A percentile compares a stretch with the other conserved stretches of the same genome.
phyloP scores from a whole-genome alignment of 805 yeast species.

The Candida tibetensis region DNA sequence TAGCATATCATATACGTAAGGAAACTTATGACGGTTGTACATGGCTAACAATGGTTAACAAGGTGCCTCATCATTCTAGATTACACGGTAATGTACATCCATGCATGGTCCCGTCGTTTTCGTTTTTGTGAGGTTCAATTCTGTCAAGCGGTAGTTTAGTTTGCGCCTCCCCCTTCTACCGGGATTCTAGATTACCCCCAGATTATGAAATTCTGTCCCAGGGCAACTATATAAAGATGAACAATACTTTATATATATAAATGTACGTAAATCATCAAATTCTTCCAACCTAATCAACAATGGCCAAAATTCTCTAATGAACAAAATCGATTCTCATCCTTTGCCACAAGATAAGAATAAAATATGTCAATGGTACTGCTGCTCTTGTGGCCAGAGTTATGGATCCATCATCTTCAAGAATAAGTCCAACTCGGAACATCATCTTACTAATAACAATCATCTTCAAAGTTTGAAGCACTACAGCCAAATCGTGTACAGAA shows the following conservation, averaged over 20 bases:
- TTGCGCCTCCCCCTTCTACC: background rate
- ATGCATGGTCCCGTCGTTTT: too few species aligned
- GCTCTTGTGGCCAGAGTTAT: conserved; percentile 39
- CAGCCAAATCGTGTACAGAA: conserved; percentile 20
- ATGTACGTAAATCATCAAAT: too few species aligned
- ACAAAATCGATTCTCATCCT: background rate
- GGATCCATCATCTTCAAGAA: conserved; percentile 25
- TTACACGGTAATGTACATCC: too few species aligned
- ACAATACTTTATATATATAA: too few species aligned
- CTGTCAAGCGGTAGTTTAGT: too few species aligned
- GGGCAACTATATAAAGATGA: background rate
- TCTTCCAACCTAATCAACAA: background rate
- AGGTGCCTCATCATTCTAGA: too few species aligned
- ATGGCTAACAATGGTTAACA: too few species aligned
- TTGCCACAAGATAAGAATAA: conserved; percentile 16
- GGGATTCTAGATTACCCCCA: background rate
- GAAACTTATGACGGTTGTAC: too few species aligned
- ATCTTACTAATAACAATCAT: conserved; percentile 6
- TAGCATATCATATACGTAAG: too few species aligned
- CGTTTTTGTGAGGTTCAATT: too few species aligned
- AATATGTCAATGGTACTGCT: conserved; percentile 43
- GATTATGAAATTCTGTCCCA: background rate
- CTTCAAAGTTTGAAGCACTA: conserved; percentile 22
- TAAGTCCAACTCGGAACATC: conserved; percentile 2
- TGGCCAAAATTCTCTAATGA: background rate